phyloP scores from a whole-genome alignment of 495 filamentous ascomycete species.

The Chaetomium fimeti region DNA sequence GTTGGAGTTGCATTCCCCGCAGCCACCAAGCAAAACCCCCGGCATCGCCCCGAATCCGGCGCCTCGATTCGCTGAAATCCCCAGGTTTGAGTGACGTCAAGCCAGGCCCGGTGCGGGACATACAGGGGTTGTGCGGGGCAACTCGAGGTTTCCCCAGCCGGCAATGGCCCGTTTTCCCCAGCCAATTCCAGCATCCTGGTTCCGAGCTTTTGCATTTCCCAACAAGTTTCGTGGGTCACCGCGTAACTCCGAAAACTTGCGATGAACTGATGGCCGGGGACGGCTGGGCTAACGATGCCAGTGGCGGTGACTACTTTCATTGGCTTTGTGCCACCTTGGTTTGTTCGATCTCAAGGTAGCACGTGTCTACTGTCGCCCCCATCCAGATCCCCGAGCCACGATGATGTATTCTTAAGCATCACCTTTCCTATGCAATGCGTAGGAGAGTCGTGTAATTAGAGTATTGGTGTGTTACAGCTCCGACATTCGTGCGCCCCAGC shows the following conservation, averaged over 20 bases:
- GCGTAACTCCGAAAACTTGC: not conserved
- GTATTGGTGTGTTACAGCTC: too few relatives aligned
- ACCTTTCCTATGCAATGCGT: not conserved
- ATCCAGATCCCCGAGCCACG: too few relatives aligned
- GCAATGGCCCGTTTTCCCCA: not conserved
- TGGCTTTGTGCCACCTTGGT: conserved; percentile 10
- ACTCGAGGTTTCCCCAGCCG: not conserved
- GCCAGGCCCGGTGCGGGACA: not conserved
- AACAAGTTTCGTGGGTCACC: not conserved
- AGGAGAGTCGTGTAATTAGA: too few relatives aligned
- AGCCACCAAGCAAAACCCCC: conserved; percentile 13
- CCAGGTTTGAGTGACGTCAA: conserved; percentile 22
- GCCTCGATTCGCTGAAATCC: conserved; percentile 13
- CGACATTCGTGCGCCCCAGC: not conserved
- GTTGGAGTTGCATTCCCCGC: conserved; percentile 11
- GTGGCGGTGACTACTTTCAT: conserved; percentile 6
- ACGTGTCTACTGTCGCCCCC: too few relatives aligned
- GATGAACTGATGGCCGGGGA: not conserved
- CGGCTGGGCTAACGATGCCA: conserved; percentile 14
- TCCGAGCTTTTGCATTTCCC: not conserved
- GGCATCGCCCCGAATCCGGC: conserved; percentile 16
- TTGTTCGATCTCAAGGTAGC: not conserved
- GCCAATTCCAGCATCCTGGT: not conserved
- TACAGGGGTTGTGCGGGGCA: conserved; percentile 15
- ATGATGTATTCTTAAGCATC: too few relatives aligned